Percentiles rank a stretch among this genome's conserved stretches.
phyloP scores from a whole-genome alignment of 2,329 filamentous ascomycete species.

The Neurospora sp. region DNA sequence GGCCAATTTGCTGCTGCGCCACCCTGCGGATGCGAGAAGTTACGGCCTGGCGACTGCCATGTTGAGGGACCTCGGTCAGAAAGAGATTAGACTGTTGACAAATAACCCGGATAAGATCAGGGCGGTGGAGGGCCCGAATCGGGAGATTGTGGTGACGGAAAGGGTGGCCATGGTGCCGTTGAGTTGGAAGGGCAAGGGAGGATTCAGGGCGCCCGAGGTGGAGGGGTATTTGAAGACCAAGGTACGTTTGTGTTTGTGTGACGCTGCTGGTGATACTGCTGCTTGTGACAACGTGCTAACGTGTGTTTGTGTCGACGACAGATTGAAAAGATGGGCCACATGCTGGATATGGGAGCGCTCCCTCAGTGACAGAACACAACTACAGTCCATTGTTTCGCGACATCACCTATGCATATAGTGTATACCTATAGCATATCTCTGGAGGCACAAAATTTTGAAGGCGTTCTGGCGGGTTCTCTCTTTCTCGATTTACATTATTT shows the following conservation, averaged over 20 bases:
- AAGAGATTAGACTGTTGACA: slow-evolving; percentile 72
- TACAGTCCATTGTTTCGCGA: slow-evolving; percentile 1
- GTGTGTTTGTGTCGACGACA: slow-evolving; percentile 22
- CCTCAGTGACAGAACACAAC: slow-evolving; percentile 12
- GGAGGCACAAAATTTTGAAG: not conserved
- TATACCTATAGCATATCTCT: not conserved
- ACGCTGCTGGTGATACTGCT: not conserved
- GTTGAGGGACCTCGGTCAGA: slow-evolving; percentile 73
- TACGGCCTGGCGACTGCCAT: slow-evolving; percentile 97
- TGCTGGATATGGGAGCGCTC: slow-evolving; percentile 48
- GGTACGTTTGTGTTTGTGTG: slow-evolving; percentile 39
- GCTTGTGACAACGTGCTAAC: not conserved
- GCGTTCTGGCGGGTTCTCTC: not conserved
- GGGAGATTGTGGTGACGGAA: slow-evolving; percentile 81
- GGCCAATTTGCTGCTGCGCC: slow-evolving; percentile 80
- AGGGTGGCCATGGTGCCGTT: slow-evolving; percentile 91
- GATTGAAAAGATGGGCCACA: slow-evolving; percentile 85
- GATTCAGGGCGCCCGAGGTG: slow-evolving; percentile 79
- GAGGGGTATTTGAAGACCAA: slow-evolving; percentile 93
- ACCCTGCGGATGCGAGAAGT: slow-evolving; percentile 88
- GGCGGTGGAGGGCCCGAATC: slow-evolving; percentile 82
- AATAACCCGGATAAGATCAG: slow-evolving; percentile 97
- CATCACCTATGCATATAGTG: not conserved
- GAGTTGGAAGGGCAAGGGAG: slow-evolving; percentile 79
- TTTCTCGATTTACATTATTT: not conserved